A percentile compares a stretch with the other conserved stretches of the same genome.
Evolutionary conservation across 495 filamentous ascomycete species (phyloP).

Genomic region (Paragyromitra xinjiangensis): DNA sequence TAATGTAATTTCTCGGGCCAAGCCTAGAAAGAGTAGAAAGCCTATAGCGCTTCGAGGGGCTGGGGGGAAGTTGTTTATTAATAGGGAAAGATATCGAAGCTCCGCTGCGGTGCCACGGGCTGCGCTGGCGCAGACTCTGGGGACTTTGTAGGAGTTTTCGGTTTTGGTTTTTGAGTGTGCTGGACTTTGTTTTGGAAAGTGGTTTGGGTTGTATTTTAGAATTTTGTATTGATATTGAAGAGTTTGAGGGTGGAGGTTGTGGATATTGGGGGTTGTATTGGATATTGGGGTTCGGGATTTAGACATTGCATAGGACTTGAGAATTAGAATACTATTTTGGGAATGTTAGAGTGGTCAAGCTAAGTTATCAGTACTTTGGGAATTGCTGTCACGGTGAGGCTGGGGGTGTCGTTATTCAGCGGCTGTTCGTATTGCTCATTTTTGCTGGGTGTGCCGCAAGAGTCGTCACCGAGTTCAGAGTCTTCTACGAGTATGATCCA

Average conservation of each 20-base stretch:
- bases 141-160: not conserved
- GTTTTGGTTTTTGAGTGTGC: not conserved
- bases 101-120: constrained; percentile 1
- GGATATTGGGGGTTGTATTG: not conserved
- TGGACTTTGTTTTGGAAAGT: not conserved
- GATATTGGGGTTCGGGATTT: not conserved
- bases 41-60: constrained; percentile 9
- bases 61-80: constrained; percentile 30
- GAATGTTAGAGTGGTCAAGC: not conserved
- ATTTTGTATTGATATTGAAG: too few relatives aligned
- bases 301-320: not conserved
- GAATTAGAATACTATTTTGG: not conserved
- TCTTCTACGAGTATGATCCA: not conserved
- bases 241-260: not conserved
- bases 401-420: too few relatives aligned
- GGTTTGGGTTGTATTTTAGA: not conserved
- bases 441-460: not conserved
- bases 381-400: not conserved
- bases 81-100: constrained; percentile 6
- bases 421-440: not conserved
- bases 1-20: not conserved
- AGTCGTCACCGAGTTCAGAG: not conserved
- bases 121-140: not conserved
- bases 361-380: not conserved
- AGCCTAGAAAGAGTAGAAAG: too few relatives aligned